phyloP scores from a whole-genome alignment of 345 rosid genomes.

The Populus nigra region DNA sequence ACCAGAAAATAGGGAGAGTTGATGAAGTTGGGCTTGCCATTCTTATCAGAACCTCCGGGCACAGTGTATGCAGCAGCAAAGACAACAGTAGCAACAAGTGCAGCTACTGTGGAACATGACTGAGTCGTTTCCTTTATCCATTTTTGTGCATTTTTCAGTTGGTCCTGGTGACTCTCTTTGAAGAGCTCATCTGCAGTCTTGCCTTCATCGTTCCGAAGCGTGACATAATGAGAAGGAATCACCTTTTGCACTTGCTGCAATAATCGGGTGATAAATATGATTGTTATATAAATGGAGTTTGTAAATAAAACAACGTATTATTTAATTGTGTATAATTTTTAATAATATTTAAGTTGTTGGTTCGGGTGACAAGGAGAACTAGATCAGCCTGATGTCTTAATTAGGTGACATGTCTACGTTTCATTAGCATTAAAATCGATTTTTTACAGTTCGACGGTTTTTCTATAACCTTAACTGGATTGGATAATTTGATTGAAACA shows the following conservation, averaged over 20 bases:
- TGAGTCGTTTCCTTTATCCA: slow-evolving; percentile 7
- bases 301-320: no score
- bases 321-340: no score
- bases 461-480: no score
- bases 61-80: slow-evolving; percentile 1
- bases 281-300: no score
- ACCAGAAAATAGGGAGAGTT: no score
- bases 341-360: no score
- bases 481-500: no score
- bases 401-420: no score
- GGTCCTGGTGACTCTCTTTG: background rate
- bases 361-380: no score
- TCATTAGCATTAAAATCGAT: background rate
- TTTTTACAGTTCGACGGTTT: background rate
- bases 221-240: slow-evolving; percentile 1
- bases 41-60: no score
- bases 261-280: background rate
- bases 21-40: no score
- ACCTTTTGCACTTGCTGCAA: slow-evolving; percentile 7
- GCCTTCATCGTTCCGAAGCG: slow-evolving; percentile 10
- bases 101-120: slow-evolving; percentile 5
- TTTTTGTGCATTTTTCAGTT: background rate
- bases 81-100: slow-evolving; percentile 6
- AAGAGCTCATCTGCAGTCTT: slow-evolving; percentile 10
- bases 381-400: no score